phyloP scores from a whole-genome alignment of 2,329 filamentous ascomycete species.

The Beauveria sp. region DNA sequence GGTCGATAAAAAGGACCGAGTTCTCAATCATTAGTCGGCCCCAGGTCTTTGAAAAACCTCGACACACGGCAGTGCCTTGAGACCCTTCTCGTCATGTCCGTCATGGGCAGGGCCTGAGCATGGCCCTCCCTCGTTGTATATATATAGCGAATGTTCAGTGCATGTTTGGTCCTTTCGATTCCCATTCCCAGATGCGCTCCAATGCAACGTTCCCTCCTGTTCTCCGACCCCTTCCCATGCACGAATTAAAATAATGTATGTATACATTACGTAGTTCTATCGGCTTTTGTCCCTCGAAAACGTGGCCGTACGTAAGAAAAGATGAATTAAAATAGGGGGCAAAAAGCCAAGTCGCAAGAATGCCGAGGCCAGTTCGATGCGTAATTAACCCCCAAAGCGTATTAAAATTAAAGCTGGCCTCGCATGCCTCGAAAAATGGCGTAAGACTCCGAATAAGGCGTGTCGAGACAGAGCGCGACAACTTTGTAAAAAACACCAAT shows the following conservation, averaged over 20 bases:
- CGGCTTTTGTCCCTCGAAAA: slow-evolving; percentile 22
- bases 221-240: slow-evolving; percentile 23
- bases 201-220: slow-evolving; percentile 21
- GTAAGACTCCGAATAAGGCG: neutral
- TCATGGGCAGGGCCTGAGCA: neutral
- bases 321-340: neutral
- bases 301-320: slow-evolving; percentile 20
- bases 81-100: slow-evolving; percentile 9
- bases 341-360: slow-evolving; percentile 4
- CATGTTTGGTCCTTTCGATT: slow-evolving; percentile 1
- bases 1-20: neutral
- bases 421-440: neutral
- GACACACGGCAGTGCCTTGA: neutral
- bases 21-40: slow-evolving; percentile 5
- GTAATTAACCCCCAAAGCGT: neutral
- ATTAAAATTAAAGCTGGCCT: slow-evolving; percentile 11
- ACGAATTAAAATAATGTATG: slow-evolving; percentile 28
- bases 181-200: slow-evolving; percentile 10
- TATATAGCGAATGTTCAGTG: slow-evolving; percentile 12
- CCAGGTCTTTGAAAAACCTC: neutral
- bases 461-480: neutral
- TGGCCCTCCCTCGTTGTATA: neutral
- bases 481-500: slow-evolving; percentile 15
- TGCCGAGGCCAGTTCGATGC: slow-evolving; percentile 1
- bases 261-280: slow-evolving; percentile 35